phyloP scores from a whole-genome alignment of 2,329 filamentous ascomycete species.

The Rugonectria rugulosa region DNA sequence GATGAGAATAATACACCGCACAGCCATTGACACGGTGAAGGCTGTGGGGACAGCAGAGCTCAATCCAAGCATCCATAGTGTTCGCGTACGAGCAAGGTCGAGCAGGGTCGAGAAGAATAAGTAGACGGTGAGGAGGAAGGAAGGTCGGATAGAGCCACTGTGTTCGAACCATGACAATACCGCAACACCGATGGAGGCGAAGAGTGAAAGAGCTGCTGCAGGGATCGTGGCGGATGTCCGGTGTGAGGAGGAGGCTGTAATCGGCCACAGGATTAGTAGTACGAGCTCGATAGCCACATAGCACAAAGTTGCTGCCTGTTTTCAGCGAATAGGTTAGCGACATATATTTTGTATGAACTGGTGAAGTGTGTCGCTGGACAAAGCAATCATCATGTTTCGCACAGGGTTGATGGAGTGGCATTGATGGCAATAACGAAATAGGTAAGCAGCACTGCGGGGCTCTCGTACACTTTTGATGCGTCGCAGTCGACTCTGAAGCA shows the following conservation, averaged over 20 bases:
- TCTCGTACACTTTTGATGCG: not conserved
- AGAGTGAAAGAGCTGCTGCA: not conserved
- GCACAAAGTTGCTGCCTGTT: not conserved
- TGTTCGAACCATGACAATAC: not conserved
- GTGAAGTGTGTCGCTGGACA: too few relatives aligned
- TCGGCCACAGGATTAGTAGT: not conserved
- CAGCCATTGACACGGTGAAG: not conserved
- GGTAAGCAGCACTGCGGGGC: not conserved
- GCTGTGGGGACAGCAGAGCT: not conserved
- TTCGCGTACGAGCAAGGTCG: not conserved
- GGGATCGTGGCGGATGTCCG: not conserved
- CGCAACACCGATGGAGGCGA: not conserved
- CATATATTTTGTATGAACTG: too few relatives aligned
- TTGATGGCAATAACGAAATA: not conserved
- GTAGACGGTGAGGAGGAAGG: not conserved
- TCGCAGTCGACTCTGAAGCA: not conserved
- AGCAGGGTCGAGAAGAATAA: not conserved
- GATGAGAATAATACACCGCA: not conserved
- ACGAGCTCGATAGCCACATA: not conserved
- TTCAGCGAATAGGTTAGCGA: not conserved
- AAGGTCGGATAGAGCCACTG: not conserved
- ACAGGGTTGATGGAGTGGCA: not conserved
- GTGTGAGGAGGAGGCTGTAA: not conserved
- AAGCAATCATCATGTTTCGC: too few relatives aligned
- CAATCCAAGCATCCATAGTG: not conserved